These are phyloP conservation scores for Pseudopediastrum boryanum DNA, from an alignment of 139 green algal genomes.

Conservation along the genomic window DNA sequence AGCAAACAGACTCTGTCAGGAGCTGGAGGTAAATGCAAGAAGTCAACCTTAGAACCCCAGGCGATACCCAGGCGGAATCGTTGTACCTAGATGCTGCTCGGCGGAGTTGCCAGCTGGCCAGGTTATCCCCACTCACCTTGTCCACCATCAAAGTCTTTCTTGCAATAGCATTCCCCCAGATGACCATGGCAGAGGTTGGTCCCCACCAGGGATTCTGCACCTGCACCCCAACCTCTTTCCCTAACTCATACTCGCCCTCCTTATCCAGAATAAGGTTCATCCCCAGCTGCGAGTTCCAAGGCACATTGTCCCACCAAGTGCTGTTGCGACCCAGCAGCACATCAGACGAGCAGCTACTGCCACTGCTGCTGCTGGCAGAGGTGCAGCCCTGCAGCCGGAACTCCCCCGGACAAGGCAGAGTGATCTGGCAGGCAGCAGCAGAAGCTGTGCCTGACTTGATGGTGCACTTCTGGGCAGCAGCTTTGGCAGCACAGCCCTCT, in stretches of 20 bases:
- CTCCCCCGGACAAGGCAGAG: slow-evolving; percentile 46
- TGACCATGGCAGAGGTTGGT: slow-evolving; percentile 26
- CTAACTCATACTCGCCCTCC: slow-evolving; percentile 14
- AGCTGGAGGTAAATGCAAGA: neutral
- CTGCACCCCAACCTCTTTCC: neutral
- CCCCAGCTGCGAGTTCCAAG: neutral
- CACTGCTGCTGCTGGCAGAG: neutral
- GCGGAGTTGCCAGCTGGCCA: neutral
- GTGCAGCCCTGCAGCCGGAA: slow-evolving; percentile 39
- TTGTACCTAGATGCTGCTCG: neutral
- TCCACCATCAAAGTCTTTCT: neutral
- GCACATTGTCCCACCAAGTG: slow-evolving; percentile 20
- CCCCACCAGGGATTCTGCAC: slow-evolving; percentile 47
- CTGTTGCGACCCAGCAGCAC: slow-evolving; percentile 32
- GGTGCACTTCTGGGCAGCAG: slow-evolving; percentile 13
- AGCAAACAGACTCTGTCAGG: neutral
- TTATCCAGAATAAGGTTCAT: slow-evolving; percentile 11
- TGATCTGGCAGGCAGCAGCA: slow-evolving; percentile 34
- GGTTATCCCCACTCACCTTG: neutral
- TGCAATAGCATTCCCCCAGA: slow-evolving; percentile 42
- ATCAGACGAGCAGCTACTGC: neutral
- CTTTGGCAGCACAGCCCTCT: neutral
- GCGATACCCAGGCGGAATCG: neutral
- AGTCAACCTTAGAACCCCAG: neutral
- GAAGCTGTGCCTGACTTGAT: neutral